Evolutionary conservation across 257 asterid genomes (phyloP).

Genomic region (Solanum appendiculatum): DNA sequence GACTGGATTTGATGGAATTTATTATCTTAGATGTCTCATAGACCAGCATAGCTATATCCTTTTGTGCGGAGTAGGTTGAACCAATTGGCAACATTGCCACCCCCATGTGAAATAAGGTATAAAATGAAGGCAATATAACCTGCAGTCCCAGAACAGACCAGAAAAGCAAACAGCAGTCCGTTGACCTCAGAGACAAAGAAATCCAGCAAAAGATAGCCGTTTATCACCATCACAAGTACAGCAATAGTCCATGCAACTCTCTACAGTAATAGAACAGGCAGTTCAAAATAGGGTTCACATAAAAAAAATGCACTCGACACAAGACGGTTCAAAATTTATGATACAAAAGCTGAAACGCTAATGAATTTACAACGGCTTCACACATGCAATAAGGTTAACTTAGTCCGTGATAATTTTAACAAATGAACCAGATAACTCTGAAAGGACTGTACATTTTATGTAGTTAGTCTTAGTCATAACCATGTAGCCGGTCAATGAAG

Average conservation of each 20-base stretch:
- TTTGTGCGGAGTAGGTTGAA: conserved; percentile 26
- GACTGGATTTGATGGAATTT: neutral
- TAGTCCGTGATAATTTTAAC: neutral
- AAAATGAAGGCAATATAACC: conserved; percentile 59
- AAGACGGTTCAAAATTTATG: neutral
- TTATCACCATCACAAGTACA: conserved; percentile 75
- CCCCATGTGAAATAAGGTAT: conserved; percentile 59
- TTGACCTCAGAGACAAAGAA: conserved; percentile 68
- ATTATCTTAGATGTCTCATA: neutral
- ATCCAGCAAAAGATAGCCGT: conserved; percentile 82
- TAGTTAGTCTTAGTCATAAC: neutral
- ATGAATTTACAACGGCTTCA: neutral
- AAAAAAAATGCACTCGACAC: neutral
- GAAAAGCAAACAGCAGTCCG: conserved; percentile 46
- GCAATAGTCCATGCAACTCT: conserved; percentile 90
- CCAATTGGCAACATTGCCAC: conserved; percentile 35
- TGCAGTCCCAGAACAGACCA: conserved; percentile 48
- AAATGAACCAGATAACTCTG: neutral
- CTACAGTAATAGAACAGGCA: conserved; percentile 22
- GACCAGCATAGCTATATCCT: conserved; percentile 22
- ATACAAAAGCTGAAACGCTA: neutral
- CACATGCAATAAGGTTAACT: neutral
- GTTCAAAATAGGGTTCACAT: neutral
- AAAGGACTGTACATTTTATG: neutral
- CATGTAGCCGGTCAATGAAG: neutral